Conservation (phyloP, 768 basidiomycete species). For the Dictyophora rubrovolvata region DNA sequence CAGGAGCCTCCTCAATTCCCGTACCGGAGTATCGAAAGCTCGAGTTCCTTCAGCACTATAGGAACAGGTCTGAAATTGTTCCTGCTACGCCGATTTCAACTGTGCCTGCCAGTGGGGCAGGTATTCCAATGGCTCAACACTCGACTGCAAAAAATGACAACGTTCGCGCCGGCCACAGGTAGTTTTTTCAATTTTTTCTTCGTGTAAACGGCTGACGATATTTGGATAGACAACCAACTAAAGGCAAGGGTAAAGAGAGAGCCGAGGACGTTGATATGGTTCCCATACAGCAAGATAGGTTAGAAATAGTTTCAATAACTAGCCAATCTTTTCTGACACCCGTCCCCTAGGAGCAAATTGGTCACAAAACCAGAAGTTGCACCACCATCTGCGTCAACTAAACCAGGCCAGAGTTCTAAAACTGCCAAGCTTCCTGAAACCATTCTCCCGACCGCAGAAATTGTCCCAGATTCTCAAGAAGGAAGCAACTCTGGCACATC, state of each 20-base stretch:
- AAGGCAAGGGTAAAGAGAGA: background rate
- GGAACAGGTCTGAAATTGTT: slow-evolving; percentile 1
- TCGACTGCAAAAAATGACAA: background rate
- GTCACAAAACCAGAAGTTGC: background rate
- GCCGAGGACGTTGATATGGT: background rate
- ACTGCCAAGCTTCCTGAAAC: background rate
- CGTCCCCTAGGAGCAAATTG: background rate
- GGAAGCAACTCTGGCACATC: background rate
- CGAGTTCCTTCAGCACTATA: background rate
- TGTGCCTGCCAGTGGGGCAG: background rate
- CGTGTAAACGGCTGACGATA: background rate
- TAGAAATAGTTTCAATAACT: background rate
- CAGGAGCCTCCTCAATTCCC: background rate
- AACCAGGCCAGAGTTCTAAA: background rate
- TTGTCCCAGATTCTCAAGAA: background rate
- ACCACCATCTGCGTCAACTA: background rate
- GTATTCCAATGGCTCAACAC: background rate
- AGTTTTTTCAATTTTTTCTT: background rate
- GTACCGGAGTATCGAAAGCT: slow-evolving; percentile 1
- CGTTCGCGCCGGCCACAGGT: background rate
- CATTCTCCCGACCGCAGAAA: background rate
- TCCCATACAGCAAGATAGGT: background rate
- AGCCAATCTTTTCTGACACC: background rate
- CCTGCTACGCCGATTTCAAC: slow-evolving; percentile 6
- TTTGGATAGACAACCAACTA: background rate